Base-by-base conservation (phyloP, 108 stramenopile species). In the Pseudonitzschia multiseries region DNA sequence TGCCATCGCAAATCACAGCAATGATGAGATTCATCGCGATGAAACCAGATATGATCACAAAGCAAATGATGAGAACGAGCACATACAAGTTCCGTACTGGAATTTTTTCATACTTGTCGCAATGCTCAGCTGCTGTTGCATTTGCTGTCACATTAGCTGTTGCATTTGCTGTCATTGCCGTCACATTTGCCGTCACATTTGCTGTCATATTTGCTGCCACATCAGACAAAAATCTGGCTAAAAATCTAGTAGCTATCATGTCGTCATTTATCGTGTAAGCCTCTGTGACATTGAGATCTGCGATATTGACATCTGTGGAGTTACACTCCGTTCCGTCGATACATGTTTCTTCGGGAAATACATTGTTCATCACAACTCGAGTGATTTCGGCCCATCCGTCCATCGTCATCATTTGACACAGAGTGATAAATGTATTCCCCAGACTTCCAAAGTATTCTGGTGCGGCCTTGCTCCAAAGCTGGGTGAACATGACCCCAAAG, bases 1-100 rank as follows among this genome's bases (percentile, higher is more conserved):
- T 81, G 51, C 88, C 88, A 59, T 92, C 91, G 43, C 91, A 92
- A 66, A 92, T 92, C 26, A 92, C 88, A 57, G 91, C 91, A 81
- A 92, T 88, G 52, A 92, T 89, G 36, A 92, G 71, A 67, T 92
- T 92, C 20, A 89, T 85, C 17, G 88, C 83, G 14, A 92, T 81
- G 74, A 92, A 92, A 29, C 86, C 91, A 21, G 87, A 80, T 46
- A 86, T 83, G n/a, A 89, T 78, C 32, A 89, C 85, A 79, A 87
- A 92, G 12, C 65, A 57, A 63, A 88, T 52, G 69, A 89, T 83
- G 5, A 56, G 10, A 26, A 56, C 13, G 24, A 4, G 26, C 24
- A 20, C 13, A 56, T 52, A 52, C 4, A 5, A n/a, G 52, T 52
- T 15, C n/a, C n/a, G 14, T 18, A 17, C n/a, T n/a, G n/a, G n/a